Conservation (phyloP, 768 basidiomycete species). For the Trametes elegans region DNA sequence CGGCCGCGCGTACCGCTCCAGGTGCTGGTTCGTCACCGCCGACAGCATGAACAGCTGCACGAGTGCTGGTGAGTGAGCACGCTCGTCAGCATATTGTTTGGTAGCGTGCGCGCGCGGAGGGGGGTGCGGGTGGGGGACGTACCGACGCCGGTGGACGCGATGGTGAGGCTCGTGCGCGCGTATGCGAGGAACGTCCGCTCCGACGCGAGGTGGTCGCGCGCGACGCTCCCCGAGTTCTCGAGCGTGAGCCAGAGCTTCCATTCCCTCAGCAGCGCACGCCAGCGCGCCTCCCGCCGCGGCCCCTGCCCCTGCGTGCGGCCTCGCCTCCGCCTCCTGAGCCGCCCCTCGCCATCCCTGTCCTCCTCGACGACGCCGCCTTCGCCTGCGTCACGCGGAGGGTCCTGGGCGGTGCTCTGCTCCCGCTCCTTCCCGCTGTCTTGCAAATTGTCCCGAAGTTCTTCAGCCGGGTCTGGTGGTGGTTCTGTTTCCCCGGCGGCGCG, state of each 20-base stretch:
- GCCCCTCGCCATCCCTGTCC: constrained; percentile 1
- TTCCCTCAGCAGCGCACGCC: constrained; percentile 3
- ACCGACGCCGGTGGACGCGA: constrained; percentile 50
- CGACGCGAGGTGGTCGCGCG: constrained; percentile 50
- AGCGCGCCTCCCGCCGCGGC: constrained; percentile 2
- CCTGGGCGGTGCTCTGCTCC: not conserved
- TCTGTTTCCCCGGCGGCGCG: not conserved
- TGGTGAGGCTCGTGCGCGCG: constrained; percentile 47
- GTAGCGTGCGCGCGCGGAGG: not conserved
- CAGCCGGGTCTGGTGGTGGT: not conserved
- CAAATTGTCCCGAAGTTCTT: not conserved
- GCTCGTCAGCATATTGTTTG: not conserved
- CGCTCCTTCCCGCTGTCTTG: not conserved
- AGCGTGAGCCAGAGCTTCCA: constrained; percentile 32
- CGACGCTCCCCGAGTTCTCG: constrained; percentile 48
- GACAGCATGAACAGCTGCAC: constrained; percentile 48
- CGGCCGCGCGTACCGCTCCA: constrained; percentile 38
- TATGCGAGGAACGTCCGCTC: constrained; percentile 56
- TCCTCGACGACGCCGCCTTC: not conserved
- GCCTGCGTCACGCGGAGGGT: not conserved
- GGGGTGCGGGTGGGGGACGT: constrained; percentile 9
- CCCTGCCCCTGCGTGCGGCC: no score
- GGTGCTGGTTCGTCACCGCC: constrained; percentile 17
- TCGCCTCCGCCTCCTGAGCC: not conserved
- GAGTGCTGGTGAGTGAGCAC: constrained; percentile 34